phyloP scores from a whole-genome alignment of 2,329 filamentous ascomycete genomes.

The Pseudopithomyces chartarum region DNA sequence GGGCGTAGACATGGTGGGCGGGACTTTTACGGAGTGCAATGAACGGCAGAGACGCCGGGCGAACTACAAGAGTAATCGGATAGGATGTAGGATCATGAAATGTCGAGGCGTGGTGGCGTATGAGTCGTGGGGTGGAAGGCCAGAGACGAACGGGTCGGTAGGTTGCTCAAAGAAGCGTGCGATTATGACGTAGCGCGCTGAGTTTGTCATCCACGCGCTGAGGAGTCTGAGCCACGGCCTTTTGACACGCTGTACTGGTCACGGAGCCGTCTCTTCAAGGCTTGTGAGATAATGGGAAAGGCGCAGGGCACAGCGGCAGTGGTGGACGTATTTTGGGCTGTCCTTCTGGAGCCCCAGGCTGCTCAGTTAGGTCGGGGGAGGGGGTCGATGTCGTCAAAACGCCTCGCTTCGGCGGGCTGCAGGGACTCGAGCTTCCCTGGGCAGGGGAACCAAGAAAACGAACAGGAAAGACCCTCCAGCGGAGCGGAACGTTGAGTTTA shows the following conservation, averaged over 20 bases:
- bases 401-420: not conserved
- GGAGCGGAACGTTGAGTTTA: conserved; percentile 2
- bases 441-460: not conserved
- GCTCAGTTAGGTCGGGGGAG: not conserved
- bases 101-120: conserved; percentile 14
- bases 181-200: conserved; percentile 3
- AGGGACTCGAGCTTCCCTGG: not conserved
- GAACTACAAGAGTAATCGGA: conserved; percentile 9
- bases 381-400: not conserved
- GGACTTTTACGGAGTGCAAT: conserved; percentile 11
- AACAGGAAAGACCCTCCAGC: not conserved
- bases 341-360: not conserved
- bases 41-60: conserved; percentile 19
- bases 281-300: not conserved
- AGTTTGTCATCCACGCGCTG: conserved; percentile 9
- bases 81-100: conserved; percentile 32
- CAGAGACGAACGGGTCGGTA: conserved; percentile 1
- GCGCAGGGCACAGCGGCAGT: not conserved
- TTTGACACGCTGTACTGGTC: not conserved
- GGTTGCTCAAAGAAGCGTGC: conserved; percentile 3
- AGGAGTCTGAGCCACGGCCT: not conserved
- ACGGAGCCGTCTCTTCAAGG: not conserved
- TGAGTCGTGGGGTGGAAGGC: not conserved
- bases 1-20: conserved; percentile 40
- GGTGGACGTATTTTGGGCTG: not conserved